Percentiles rank a stretch among this genome's conserved stretches.
Evolutionary conservation across 1,284 basidiomycete genomes (phyloP).

Genomic region (Violaceomyces palustris): DNA sequence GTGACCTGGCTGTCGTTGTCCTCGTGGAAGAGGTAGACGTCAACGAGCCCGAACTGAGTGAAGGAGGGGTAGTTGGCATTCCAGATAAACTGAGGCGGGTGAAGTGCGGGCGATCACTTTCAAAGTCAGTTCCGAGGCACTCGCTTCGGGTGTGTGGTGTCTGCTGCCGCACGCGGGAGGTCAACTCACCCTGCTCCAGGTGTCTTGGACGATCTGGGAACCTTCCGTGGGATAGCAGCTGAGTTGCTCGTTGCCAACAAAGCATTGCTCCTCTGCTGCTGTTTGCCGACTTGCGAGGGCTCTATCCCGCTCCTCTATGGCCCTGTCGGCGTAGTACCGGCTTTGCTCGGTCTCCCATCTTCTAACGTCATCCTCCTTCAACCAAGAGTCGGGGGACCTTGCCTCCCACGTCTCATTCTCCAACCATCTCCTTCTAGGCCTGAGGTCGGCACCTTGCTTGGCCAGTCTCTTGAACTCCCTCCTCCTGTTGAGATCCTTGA

Average conservation of each 20-base stretch:
- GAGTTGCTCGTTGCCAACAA: constrained; percentile 37
- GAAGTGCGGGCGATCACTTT: too few relatives aligned
- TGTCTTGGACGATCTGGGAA: constrained; percentile 25
- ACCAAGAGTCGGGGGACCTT: too few relatives aligned
- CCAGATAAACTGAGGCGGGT: constrained; percentile 47
- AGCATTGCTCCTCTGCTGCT: constrained; percentile 26
- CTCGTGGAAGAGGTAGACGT: constrained; percentile 44
- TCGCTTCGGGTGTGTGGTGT: background rate
- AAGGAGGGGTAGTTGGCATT: constrained; percentile 42
- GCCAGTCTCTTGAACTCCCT: background rate
- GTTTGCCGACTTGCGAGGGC: constrained; percentile 21
- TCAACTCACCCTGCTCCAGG: constrained; percentile 26
- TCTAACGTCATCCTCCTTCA: background rate
- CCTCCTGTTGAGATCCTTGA: background rate
- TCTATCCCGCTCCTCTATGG: background rate
- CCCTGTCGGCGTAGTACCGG: background rate
- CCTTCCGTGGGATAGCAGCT: constrained; percentile 40
- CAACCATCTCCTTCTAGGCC: background rate
- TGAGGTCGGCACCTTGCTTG: background rate
- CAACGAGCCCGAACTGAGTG: constrained; percentile 31
- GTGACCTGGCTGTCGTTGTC: constrained; percentile 34
- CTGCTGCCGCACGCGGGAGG: background rate
- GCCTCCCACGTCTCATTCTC: background rate
- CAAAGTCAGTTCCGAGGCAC: background rate
- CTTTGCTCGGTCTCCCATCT: background rate